Base-by-base conservation (phyloP, 2,329 filamentous ascomycete genomes). In the Pseudonectria foliicola region DNA sequence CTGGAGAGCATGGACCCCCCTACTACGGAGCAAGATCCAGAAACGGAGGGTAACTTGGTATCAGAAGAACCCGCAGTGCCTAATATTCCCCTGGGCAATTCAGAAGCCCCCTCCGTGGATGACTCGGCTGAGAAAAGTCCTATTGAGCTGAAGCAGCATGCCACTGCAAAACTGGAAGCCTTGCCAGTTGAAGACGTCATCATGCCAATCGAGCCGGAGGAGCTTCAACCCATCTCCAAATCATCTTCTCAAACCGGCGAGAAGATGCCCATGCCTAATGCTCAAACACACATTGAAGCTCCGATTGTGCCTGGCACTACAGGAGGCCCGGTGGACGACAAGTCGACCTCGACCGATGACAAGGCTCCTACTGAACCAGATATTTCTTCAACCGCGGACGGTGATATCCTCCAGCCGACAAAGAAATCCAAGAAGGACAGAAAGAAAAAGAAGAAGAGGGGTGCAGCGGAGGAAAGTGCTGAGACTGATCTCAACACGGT, bases 341-440 rank as follows among this genome's bases (percentile, higher is more conserved):
- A 35, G 23, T 35, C 37, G 29, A 38, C 39, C 25, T 15, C 21
- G 27, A 35, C 27, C 18, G 24, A 29, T 29, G 42, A 51, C 25
- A 32, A 45, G 24, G 21, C 37, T 33, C 30, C 37, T 25, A 18
- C 29, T 37, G 44, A 52, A 30, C 34, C 41, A 30, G 13, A 37
- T 15, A 13, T 15, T 7, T 29, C 36, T 11, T 36, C 35, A 25
- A 33, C 39, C 21, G 48, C 52, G 33, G 50, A 49, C 16, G 35
- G 43, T 31, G 51, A 54, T 21, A 26, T 37, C 10, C 25, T 43
- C 21, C 29, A 35, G 23, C 27, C 52, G n/a, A 40, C 40, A 5
- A 60, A 55, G 32, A 27, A 51, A 18, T 57, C 57, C 12, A 59
- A 60, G 44, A 62, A 57, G 38, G 55, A 58, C 3, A 61, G 54